These are phyloP conservation scores for Colletotrichum abscissum DNA, from an alignment of 2,329 filamentous ascomycete genomes.

Conservation along the genomic window DNA sequence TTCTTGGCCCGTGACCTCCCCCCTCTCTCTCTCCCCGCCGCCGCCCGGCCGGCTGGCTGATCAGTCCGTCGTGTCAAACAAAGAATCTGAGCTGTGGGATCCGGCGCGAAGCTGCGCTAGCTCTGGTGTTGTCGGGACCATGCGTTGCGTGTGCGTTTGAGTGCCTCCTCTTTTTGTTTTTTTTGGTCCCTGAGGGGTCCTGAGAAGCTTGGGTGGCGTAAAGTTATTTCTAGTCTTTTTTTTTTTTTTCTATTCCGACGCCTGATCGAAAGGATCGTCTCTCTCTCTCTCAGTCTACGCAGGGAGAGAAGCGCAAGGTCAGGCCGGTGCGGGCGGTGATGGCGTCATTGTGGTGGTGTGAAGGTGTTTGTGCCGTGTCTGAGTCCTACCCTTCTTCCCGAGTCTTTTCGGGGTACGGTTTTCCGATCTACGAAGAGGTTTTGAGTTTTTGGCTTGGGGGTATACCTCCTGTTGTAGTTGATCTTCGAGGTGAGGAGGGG, in stretches of 20 bases:
- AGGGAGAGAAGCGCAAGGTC: neutral
- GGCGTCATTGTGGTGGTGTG: neutral
- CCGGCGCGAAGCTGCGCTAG: neutral
- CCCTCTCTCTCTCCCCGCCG: conserved; percentile 6
- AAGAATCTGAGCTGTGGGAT: conserved; percentile 15
- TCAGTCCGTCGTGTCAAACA: conserved; percentile 29
- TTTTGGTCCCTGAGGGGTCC: too few species aligned
- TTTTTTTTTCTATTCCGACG: neutral
- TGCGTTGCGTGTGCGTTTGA: neutral
- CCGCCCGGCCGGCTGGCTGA: neutral
- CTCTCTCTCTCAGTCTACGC: neutral
- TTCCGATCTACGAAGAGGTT: too few species aligned
- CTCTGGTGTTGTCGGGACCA: neutral
- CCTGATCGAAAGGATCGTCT: neutral
- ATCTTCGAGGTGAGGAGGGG: too few species aligned
- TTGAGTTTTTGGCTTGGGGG: too few species aligned
- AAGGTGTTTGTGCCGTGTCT: neutral
- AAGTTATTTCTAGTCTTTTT: too few species aligned
- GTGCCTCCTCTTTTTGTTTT: neutral
- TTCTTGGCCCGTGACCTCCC: conserved; percentile 15
- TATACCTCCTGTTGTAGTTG: too few species aligned
- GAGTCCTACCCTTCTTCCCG: neutral
- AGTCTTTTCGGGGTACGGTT: neutral
- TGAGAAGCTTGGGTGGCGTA: too few species aligned
- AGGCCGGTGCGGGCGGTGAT: neutral